phyloP scores from a whole-genome alignment of 148 eudicot species.

The Rhododendron simsii region DNA sequence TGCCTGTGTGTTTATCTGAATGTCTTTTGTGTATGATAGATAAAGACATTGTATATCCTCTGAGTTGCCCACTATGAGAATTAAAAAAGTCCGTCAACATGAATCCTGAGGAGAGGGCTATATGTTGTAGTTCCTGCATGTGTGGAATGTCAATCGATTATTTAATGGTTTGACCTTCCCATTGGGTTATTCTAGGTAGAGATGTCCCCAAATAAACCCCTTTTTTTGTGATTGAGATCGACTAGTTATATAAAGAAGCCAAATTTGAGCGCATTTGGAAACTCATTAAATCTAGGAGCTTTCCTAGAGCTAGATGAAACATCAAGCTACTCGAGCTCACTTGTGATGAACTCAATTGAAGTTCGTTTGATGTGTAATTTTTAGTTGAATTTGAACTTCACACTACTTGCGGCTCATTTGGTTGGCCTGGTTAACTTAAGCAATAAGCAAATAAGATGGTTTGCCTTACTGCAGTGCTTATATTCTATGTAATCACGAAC shows the following conservation, averaged over 20 bases:
- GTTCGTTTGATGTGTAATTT: not conserved
- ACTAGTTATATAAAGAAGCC: not conserved
- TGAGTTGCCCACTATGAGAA: not conserved
- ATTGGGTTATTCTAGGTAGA: not conserved
- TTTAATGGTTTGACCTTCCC: not conserved
- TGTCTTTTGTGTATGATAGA: too few species aligned
- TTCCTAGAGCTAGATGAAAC: too few species aligned
- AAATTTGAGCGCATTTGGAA: not conserved
- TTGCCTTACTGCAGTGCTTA: not conserved
- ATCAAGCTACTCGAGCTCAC: too few species aligned
- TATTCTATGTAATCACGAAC: not conserved
- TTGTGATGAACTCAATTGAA: not conserved
- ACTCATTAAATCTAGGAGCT: not conserved
- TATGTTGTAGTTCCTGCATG: not conserved
- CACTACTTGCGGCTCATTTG: not conserved
- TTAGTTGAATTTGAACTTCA: not conserved
- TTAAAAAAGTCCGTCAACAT: not conserved
- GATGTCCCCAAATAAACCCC: not conserved
- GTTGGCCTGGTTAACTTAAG: not conserved
- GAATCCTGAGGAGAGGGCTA: not conserved
- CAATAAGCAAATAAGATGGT: not conserved
- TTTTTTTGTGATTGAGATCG: not conserved
- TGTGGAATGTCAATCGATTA: not conserved
- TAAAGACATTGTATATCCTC: not conserved
- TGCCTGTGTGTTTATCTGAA: too few species aligned